phyloP scores from a whole-genome alignment of 805 yeast species.

The Pichia kluyveri region DNA sequence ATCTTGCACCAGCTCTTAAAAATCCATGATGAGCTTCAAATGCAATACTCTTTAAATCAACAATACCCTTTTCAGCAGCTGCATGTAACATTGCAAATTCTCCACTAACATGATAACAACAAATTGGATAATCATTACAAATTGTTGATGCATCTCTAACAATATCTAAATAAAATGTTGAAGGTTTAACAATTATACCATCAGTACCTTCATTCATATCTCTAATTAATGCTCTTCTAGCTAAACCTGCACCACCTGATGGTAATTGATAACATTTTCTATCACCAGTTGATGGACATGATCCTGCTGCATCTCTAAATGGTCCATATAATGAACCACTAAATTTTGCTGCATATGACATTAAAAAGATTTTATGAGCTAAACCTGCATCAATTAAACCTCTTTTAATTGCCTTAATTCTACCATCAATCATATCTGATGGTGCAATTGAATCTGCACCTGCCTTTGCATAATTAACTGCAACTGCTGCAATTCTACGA shows the following conservation, averaged over 20 bases:
- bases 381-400: constrained; percentile 74
- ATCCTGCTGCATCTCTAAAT: constrained; percentile 95
- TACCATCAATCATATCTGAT: constrained; percentile 95
- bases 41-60: constrained; percentile 70
- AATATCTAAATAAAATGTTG: constrained; percentile 88
- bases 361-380: constrained; percentile 80
- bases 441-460: constrained; percentile 97
- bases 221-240: constrained; percentile 80
- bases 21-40: constrained; percentile 88
- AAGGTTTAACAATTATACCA: constrained; percentile 91
- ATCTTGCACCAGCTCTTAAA: constrained; percentile 90
- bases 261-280: constrained; percentile 92
- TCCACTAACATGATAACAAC: constrained; percentile 95
- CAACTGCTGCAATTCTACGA: constrained; percentile 83
- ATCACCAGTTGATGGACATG: constrained; percentile 84
- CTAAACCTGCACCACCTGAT: constrained; percentile 85
- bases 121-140: constrained; percentile 77
- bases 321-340: constrained; percentile 91
- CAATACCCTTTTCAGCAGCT: constrained; percentile 91
- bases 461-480: constrained; percentile 89
- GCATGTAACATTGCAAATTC: constrained; percentile 98
- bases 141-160: constrained; percentile 80
- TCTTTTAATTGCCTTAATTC: constrained; percentile 77
- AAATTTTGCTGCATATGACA: constrained; percentile 94
- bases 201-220: constrained; percentile 92